A percentile compares a stretch with the other conserved stretches of the same genome.
phyloP scores from a whole-genome alignment of 1,284 basidiomycete genomes.

The Porodaedalea pini region DNA sequence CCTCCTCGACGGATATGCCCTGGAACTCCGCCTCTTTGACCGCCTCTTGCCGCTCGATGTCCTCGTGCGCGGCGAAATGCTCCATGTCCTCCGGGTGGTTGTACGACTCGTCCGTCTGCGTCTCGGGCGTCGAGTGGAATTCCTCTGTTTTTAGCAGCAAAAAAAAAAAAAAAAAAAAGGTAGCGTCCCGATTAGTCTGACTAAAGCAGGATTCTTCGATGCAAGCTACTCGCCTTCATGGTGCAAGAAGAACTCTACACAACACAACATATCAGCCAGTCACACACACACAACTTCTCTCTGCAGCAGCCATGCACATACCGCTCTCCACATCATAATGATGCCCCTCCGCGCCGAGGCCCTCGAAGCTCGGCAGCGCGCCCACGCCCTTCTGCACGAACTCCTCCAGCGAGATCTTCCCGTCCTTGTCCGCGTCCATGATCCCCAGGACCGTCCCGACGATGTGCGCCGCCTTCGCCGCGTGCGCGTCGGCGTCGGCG shows the following conservation, averaged over 20 bases:
- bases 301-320: conserved; percentile 35
- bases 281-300: not conserved
- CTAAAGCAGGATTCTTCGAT: not conserved
- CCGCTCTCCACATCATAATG: conserved; percentile 90
- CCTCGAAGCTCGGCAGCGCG: conserved; percentile 83
- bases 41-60: conserved; percentile 85
- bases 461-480: conserved; percentile 82
- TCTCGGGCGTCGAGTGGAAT: conserved; percentile 94
- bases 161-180: not conserved
- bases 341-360: conserved; percentile 86
- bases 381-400: conserved; percentile 76
- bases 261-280: conserved; percentile 9
- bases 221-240: conserved; percentile 71
- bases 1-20: conserved; percentile 74
- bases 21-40: conserved; percentile 78
- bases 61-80: conserved; percentile 85
- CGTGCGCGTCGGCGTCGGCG: conserved; percentile 76
- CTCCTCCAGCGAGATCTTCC: conserved; percentile 75
- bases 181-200: too few relatives aligned
- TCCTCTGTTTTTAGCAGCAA: conserved; percentile 68
- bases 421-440: conserved; percentile 81
- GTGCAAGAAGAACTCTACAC: conserved; percentile 81
- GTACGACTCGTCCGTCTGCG: conserved; percentile 94
- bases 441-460: conserved; percentile 70
- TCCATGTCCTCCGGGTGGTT: conserved; percentile 88